Evolutionary conservation across 345 rosid species (phyloP), one percentile per base, ranked within the genome.

Genomic region (Erodium maritimum): DNA sequence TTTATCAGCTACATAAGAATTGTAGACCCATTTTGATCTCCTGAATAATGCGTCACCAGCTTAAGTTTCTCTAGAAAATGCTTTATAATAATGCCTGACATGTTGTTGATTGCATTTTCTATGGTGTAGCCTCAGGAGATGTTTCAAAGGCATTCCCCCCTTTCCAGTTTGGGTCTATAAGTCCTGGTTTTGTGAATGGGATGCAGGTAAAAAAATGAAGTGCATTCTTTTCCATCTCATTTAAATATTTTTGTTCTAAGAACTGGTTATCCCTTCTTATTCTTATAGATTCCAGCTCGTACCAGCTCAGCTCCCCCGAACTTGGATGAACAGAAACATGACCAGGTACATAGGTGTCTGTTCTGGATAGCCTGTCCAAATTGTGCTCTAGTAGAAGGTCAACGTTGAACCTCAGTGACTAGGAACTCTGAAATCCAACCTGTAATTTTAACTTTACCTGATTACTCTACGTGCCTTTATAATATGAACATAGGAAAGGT

Each of bases 261-360:
- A 55, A 25, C 62, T 33, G 16, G 29, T 65, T 75, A 0, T 62
- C 24, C 5, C 22, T 56, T 69, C 17, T 29, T 65, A 46, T 61
- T 23, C 54, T 62, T 71, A 20, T 65, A 88, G 98, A 74, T 88
- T 80, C 98, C 96, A 48, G 89, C 98, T 64, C 87, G 98, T 60
- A 91, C 96, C 52, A 84, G 81, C 75, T 94, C 99, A 51, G 96
- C 97, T 57, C 99, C 99, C 67, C 97, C 96, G 8, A 89, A 89
- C 72, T 75, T 93, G 83, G 99, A 93, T 60, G 99, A 93, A 73
- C 99, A 93, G 83, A 89, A 84, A 79, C 82, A 84, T 68, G 90
- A 77, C 60, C 95, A 83, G 96, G 97, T 88, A 48, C 53, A 62
- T 57, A 50, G 23, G 22, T 51, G 60, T 56, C 56, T 57, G 17